Percentiles rank a stretch among this genome's conserved stretches.
These are phyloP conservation scores for Rhizopogon roseolus DNA, from an alignment of 768 basidiomycete species.

Conservation along the genomic window DNA sequence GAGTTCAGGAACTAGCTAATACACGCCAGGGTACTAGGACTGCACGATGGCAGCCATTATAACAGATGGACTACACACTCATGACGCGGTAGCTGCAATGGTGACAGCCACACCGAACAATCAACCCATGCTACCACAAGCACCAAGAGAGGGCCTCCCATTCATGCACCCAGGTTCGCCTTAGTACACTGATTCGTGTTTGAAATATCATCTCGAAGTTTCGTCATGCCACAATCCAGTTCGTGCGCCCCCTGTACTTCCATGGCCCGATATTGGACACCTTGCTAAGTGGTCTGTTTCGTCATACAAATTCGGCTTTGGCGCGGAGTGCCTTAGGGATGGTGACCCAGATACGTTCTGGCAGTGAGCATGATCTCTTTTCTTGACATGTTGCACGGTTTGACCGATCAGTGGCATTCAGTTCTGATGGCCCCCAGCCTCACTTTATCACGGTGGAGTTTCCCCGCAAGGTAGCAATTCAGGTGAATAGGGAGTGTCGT, in stretches of 20 bases:
- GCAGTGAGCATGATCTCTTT: slow-evolving; percentile 67
- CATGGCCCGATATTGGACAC: slow-evolving; percentile 81
- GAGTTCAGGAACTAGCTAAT: no score
- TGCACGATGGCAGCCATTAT: not conserved
- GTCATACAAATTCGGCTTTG: slow-evolving; percentile 94
- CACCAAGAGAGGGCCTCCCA: slow-evolving; percentile 32
- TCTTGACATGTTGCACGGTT: not conserved
- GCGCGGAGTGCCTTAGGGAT: slow-evolving; percentile 87
- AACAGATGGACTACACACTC: not conserved
- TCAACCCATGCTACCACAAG: not conserved
- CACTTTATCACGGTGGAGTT: slow-evolving; percentile 96
- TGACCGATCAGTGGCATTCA: slow-evolving; percentile 22
- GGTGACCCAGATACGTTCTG: slow-evolving; percentile 91
- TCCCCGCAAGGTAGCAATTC: slow-evolving; percentile 81
- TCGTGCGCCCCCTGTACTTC: slow-evolving; percentile 46
- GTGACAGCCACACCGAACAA: not conserved
- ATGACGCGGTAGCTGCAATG: not conserved
- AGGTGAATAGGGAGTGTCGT: slow-evolving; percentile 42
- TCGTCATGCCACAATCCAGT: slow-evolving; percentile 7
- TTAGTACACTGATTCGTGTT: not conserved
- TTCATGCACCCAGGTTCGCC: slow-evolving; percentile 33
- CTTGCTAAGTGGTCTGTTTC: slow-evolving; percentile 96
- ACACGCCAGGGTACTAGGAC: no score
- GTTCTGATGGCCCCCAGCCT: slow-evolving; percentile 94
- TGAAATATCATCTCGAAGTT: not conserved